A percentile compares a stretch with the other conserved stretches of the same genome.
Evolutionary conservation across 176 grass and related monocot genomes (phyloP).

Genomic region (Triticum dicoccoides): DNA sequence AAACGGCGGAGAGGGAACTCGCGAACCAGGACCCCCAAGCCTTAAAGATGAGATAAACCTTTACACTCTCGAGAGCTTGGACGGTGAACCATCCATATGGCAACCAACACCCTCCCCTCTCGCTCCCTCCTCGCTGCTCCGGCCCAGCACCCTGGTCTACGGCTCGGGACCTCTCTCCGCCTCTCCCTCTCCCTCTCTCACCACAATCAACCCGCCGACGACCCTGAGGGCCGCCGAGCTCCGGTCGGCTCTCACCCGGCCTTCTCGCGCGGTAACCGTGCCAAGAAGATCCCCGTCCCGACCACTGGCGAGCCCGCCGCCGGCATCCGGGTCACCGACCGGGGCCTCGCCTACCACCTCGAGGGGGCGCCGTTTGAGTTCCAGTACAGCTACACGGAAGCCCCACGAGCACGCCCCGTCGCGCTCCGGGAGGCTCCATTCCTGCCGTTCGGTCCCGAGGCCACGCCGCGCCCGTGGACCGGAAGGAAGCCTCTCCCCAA

Average conservation of each 20-base stretch:
- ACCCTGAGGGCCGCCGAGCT: slow-evolving; percentile 33
- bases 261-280: slow-evolving; percentile 25
- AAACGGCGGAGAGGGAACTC: no score
- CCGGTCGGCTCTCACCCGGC: slow-evolving; percentile 34
- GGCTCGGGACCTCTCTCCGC: slow-evolving; percentile 22
- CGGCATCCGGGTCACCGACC: slow-evolving; percentile 57
- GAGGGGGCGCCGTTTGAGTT: slow-evolving; percentile 86
- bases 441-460: slow-evolving; percentile 74
- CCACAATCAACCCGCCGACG: slow-evolving; percentile 20
- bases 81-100: slow-evolving; percentile 42
- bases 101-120: slow-evolving; percentile 8
- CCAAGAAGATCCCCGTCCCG: slow-evolving; percentile 27
- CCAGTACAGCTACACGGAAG: slow-evolving; percentile 95
- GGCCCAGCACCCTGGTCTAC: slow-evolving; percentile 29
- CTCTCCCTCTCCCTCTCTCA: slow-evolving; percentile 16
- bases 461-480: slow-evolving; percentile 81
- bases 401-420: slow-evolving; percentile 65
- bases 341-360: slow-evolving; percentile 65
- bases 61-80: neutral
- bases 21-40: no score
- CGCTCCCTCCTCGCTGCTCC: slow-evolving; percentile 12
- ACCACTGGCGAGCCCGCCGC: slow-evolving; percentile 38
- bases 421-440: slow-evolving; percentile 72
- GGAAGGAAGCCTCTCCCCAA: slow-evolving; percentile 70
- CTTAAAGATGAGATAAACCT: neutral